Conservation (phyloP, 2,329 filamentous ascomycete species). For the Aphanocladium album region DNA sequence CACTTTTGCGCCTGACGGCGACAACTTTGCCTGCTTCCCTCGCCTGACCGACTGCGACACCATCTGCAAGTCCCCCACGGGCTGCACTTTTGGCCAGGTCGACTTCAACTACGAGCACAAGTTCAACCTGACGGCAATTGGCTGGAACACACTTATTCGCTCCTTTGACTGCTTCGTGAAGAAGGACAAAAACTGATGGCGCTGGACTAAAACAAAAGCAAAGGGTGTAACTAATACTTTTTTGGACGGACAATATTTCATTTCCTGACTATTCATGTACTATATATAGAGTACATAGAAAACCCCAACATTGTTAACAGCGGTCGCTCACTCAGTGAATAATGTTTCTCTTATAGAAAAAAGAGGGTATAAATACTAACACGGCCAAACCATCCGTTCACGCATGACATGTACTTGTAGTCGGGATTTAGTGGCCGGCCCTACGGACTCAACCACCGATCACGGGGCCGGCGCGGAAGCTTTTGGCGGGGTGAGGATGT, state of each 20-base stretch:
- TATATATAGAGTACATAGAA: no score
- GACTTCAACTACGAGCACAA: conserved; percentile 42
- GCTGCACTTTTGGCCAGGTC: conserved; percentile 47
- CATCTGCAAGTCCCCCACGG: conserved; percentile 45
- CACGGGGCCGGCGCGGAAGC: neutral
- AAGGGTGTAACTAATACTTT: no score
- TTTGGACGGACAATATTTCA: no score
- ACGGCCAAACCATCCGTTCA: no score
- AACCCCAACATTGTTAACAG: no score
- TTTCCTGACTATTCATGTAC: no score
- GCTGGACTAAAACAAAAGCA: no score
- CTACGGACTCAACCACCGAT: neutral
- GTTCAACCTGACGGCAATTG: conserved; percentile 40
- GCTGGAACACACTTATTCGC: conserved; percentile 37
- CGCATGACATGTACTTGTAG: no score
- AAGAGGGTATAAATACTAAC: no score
- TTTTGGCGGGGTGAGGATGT: conserved; percentile 5
- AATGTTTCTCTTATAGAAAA: no score
- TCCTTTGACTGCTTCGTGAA: conserved; percentile 31
- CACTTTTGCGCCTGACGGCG: conserved; percentile 49
- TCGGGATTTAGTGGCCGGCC: neutral
- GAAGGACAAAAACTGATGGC: conserved; percentile 1
- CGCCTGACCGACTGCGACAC: conserved; percentile 35
- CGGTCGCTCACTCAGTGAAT: no score
- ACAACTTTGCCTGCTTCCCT: conserved; percentile 44